A percentile compares a stretch with the other conserved stretches of the same genome.
These are phyloP conservation scores for Capronia epimyces DNA, from an alignment of 2,329 filamentous ascomycete genomes.

Conservation along the genomic window DNA sequence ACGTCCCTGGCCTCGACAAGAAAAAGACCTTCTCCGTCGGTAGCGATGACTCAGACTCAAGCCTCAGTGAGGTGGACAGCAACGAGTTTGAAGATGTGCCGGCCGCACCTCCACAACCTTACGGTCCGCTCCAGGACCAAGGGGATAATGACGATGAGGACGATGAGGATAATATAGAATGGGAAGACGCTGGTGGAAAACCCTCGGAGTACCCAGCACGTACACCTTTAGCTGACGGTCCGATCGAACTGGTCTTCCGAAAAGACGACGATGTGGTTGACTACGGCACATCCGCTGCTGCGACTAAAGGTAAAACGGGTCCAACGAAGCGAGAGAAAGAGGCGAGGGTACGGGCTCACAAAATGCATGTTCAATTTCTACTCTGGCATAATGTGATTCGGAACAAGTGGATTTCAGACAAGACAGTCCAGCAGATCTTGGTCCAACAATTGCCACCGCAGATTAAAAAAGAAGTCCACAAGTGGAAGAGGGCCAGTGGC, in stretches of 20 bases:
- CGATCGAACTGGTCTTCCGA: slow-evolving; percentile 67
- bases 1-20: slow-evolving; percentile 12
- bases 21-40: slow-evolving; percentile 19
- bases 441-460: slow-evolving; percentile 65
- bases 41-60: slow-evolving; percentile 34
- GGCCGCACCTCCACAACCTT: slow-evolving; percentile 19
- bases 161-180: slow-evolving; percentile 56
- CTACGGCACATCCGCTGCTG: slow-evolving; percentile 55
- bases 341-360: slow-evolving; percentile 73
- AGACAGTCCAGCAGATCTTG: slow-evolving; percentile 67
- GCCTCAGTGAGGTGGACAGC: slow-evolving; percentile 42
- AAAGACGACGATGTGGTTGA: slow-evolving; percentile 48
- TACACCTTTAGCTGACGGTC: slow-evolving; percentile 51
- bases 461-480: slow-evolving; percentile 66
- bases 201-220: slow-evolving; percentile 39
- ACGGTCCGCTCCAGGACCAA: slow-evolving; percentile 50
- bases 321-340: slow-evolving; percentile 77
- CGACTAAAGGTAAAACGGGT: slow-evolving; percentile 67
- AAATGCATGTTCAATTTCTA: slow-evolving; percentile 79
- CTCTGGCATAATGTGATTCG: slow-evolving; percentile 84
- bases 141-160: slow-evolving; percentile 62
- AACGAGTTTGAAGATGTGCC: slow-evolving; percentile 53
- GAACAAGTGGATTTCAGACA: slow-evolving; percentile 78
- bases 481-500: slow-evolving; percentile 65
- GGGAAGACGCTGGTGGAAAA: slow-evolving; percentile 51